Evolutionary conservation across 768 basidiomycete genomes (phyloP), one percentile per base, ranked within the genome.

Genomic region (Macrolepiota fuliginosa): DNA sequence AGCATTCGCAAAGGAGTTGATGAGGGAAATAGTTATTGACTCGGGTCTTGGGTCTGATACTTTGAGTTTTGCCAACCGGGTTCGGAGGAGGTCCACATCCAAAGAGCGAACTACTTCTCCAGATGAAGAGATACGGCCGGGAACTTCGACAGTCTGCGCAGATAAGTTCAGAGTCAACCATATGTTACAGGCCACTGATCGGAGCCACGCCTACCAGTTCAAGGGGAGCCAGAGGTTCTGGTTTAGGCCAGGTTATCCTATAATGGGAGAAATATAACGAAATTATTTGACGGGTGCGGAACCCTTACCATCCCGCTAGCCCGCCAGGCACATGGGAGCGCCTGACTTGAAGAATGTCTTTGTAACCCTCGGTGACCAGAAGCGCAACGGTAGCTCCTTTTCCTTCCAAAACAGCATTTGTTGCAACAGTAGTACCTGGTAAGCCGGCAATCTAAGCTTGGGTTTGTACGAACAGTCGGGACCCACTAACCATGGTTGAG

Each of bases 321-420:
- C 70, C 69, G 39, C 64, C 67, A n/a, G 67, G 67, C 29, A 67
- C 64, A 24, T 58, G 53, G 57, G 64, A 66, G n/a, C 65, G 63
- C 47, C 64, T 58, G 15, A 70, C 55, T 49, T 66, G 67, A 53
- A 63, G 61, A 25, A 66, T 58, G 39, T 67, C 58, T 51, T 58
- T 64, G 59, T 67, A 72, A 3, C 72, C 72, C 47, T 73, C 71
- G 15, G 72, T 72, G 10, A 73, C 69, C 22, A 73, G 62, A 15
- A 73, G 63, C 7, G 70, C 72, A 19, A 72, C 70, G 13, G 61
- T 63, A 17, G 71, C 69, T 13, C 70, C 70, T 35, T 64, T 71
- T 24, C 72, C 70, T 65, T 73, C 72, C 32, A 73, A 65, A 32
- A 73, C 64, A 1, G 72, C 72, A 57, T 73, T 73, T n/a, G 72